These are phyloP conservation scores for Lachnellula hyalina DNA, from an alignment of 2,329 filamentous ascomycete genomes.

Conservation along the genomic window DNA sequence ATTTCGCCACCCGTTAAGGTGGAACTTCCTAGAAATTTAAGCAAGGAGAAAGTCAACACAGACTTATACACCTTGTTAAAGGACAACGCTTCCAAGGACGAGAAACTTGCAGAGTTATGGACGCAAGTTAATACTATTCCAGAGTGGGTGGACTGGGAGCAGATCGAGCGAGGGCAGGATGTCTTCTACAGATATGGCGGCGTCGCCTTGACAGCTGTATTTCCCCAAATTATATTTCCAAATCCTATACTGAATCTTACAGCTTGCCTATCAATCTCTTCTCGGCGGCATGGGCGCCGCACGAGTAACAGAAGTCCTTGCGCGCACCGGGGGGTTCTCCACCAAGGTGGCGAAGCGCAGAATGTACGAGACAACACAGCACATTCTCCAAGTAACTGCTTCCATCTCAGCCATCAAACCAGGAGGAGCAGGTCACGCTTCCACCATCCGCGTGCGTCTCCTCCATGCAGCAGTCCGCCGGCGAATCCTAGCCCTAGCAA, in stretches of 20 bases:
- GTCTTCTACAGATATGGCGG: slow-evolving; percentile 74
- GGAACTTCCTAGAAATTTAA: slow-evolving; percentile 22
- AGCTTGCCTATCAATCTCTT: slow-evolving; percentile 52
- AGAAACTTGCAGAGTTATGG: slow-evolving; percentile 56
- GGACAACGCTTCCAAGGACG: slow-evolving; percentile 52
- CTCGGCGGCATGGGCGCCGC: slow-evolving; percentile 68
- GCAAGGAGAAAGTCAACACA: slow-evolving; percentile 31
- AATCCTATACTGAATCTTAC: slow-evolving; percentile 1
- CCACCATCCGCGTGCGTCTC: slow-evolving; percentile 62
- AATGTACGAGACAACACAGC: slow-evolving; percentile 68
- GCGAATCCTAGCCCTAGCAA: slow-evolving; percentile 55
- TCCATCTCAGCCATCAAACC: slow-evolving; percentile 62
- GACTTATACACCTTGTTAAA: slow-evolving; percentile 61
- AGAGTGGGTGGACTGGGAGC: slow-evolving; percentile 72
- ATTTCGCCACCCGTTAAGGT: slow-evolving; percentile 44
- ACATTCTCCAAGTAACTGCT: slow-evolving; percentile 65
- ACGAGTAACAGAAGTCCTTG: slow-evolving; percentile 67
- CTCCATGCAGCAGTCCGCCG: slow-evolving; percentile 63
- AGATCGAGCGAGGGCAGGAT: slow-evolving; percentile 68
- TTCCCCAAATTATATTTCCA: slow-evolving; percentile 8
- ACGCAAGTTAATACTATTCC: slow-evolving; percentile 60
- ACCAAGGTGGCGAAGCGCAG: slow-evolving; percentile 61
- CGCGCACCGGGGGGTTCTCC: slow-evolving; percentile 69
- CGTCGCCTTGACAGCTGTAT: slow-evolving; percentile 54
- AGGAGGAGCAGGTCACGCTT: slow-evolving; percentile 59